Evolutionary conservation across 164 flowering plant species (phyloP).

Genomic region (Cinnamomum chago): DNA sequence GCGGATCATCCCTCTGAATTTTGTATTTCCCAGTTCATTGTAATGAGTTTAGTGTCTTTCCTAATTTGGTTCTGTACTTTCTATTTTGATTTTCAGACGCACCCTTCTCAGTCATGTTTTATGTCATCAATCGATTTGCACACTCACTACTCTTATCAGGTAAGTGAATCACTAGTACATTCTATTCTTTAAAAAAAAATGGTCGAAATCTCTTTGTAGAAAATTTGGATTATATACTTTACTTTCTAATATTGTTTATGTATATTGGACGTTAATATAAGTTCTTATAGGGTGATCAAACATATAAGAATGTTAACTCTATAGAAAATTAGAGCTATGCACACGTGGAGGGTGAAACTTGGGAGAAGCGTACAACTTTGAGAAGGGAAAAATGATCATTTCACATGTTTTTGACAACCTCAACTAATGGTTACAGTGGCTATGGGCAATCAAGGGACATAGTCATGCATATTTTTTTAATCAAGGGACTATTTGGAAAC

Average conservation of each 20-base stretch:
- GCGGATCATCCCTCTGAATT: background rate
- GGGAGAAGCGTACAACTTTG: too few relatives aligned
- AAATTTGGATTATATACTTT: background rate
- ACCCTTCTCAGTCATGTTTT: constrained; percentile 83
- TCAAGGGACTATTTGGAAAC: too few relatives aligned
- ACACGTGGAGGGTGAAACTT: too few relatives aligned
- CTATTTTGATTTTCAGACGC: constrained; percentile 56
- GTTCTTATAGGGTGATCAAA: background rate
- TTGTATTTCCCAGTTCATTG: background rate
- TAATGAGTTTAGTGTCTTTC: too few relatives aligned
- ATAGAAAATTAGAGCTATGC: too few relatives aligned
- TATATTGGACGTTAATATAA: background rate
- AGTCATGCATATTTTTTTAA: too few relatives aligned
- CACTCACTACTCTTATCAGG: constrained; percentile 87
- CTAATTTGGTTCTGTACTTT: background rate
- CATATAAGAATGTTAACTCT: too few relatives aligned
- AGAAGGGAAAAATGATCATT: too few relatives aligned
- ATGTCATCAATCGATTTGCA: constrained; percentile 87
- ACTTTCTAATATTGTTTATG: background rate
- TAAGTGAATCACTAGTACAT: constrained; percentile 15
- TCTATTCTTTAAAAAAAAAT: background rate
- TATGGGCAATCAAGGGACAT: too few relatives aligned
- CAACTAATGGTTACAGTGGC: too few relatives aligned
- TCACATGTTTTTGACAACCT: too few relatives aligned
- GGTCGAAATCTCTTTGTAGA: background rate